Percentiles rank a stretch among this genome's conserved stretches.
Conservation (phyloP, 768 basidiomycete species). For the Thelephora aurantiotincta region DNA sequence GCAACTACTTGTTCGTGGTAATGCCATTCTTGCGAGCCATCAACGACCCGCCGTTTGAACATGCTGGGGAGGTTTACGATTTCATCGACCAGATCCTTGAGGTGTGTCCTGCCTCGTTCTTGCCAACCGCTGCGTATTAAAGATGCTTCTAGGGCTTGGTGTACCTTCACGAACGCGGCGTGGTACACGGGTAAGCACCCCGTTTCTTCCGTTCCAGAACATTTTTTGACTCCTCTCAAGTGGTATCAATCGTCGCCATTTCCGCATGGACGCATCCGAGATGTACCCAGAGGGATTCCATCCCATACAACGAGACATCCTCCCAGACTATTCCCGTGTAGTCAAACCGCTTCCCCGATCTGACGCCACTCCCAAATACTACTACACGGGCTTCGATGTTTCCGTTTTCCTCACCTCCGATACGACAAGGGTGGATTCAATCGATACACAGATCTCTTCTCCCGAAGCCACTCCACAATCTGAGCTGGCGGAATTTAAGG, state of each 20-base stretch:
- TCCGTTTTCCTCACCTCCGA: constrained; percentile 3
- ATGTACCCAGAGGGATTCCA: constrained; percentile 5
- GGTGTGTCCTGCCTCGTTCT: neutral
- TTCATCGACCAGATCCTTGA: constrained; percentile 13
- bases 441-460: no score
- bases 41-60: constrained; percentile 13
- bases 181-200: constrained; percentile 13
- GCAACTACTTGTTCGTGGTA: constrained; percentile 7
- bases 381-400: constrained; percentile 9
- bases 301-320: neutral
- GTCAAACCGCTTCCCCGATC: neutral
- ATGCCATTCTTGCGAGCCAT: constrained; percentile 14
- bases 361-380: constrained; percentile 5
- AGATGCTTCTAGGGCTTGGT: constrained; percentile 8
- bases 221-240: neutral
- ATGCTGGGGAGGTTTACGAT: constrained; percentile 12
- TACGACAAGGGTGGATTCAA: no score
- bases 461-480: no score
- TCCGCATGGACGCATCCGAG: constrained; percentile 5
- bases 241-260: constrained; percentile 1
- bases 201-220: neutral
- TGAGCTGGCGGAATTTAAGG: no score
- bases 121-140: neutral
- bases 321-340: neutral
- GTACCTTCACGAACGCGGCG: constrained; percentile 11